Evolutionary conservation across 108 stramenopile species (phyloP), one percentile per base, ranked within the genome.

Genomic region (Aureococcus anophagefferens): DNA sequence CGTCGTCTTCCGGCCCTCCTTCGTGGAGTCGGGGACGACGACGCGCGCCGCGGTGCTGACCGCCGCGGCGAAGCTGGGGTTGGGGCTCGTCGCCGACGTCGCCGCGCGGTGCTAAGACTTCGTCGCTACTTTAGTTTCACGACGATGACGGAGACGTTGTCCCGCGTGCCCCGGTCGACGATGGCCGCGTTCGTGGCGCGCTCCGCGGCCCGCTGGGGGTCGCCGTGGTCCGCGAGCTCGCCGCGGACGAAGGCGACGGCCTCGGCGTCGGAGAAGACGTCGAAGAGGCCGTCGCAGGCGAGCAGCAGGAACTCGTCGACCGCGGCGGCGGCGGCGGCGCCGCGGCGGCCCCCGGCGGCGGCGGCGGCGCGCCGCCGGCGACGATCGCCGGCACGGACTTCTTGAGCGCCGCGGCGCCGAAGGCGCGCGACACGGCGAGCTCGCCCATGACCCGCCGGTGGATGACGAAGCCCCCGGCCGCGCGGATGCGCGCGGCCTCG

Each of bases 361-460:
- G 91, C 89, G 25, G 89, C 90, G 25, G 90, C 88, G 75, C 90
- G 89, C 66, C 89, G 88, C 9, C 9, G 63, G 89, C 89, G 64
- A 93, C 74, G 90, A 94, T 92, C 36, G 87, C 92, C 75, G 91
- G 92, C 64, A 96, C 93, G 4, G 93, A 91, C 89, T 89, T 91
- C 83, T 98, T 98, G 88, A 96, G 95, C 33, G 93, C 94, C 73
- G 91, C 91, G 81, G 96, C 97, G 34, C 96, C 96, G 84, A 97
- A 97, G 5, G 96, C 96, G 67, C 96, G 76, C 0, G 94, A 94
- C 73, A 98, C 95, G 16, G 97, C 97, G 59, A 98, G 83, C 79
- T 98, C 95, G 69, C 97, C 97, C 95, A 98, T 96, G 65, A 98
- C 96, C 67, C 94, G 85, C 66, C 92, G 92, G 67, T 95, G 93